Base-by-base conservation (phyloP, 768 basidiomycete species). In the Amanita rimosa region DNA sequence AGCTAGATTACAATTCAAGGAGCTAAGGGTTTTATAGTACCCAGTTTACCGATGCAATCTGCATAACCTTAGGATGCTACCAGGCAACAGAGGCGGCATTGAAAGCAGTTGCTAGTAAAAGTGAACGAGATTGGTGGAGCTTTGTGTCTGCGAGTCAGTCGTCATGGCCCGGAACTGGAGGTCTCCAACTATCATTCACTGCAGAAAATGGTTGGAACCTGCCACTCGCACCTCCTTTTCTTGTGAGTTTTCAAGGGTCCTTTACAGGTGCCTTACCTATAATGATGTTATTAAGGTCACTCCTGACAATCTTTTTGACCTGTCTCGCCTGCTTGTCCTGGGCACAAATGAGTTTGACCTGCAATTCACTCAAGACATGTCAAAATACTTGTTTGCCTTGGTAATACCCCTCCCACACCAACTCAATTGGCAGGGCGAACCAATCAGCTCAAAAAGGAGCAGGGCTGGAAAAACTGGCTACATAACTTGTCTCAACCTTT, bases 271-370 rank as follows among this genome's bases (percentile, higher is more conserved):
- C 38, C 6, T 27, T 39, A 13, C 8, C 27, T 49, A 27, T n/a
- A 48, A 7, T 9, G 38, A 19, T 29, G 11, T 31, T 31, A 31
- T 31, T 13, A 55, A 79, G 78, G 51, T 71, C 21, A 73, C 70
- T 6, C 64, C 71, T 1, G 69, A 79, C 39, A 67, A 65, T 51
- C 61, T 73, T 14, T 67, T 81, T 17, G 79, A 82, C 52, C 41
- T 82, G 9, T 76, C 76, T 2, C 63, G 65, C 14, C 69, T 74
- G 46, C 51, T 76, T 19, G 55, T 51, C 14, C 34, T 44, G 0
- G 78, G 76, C 16, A 37, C 57, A 7, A 79, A 79, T 53, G 60
- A 47, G 0, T 56, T 80, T 7, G 61, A 68, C 49, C 62, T 81
- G 27, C 55, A 52, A 27, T 77, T 77, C 46, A 58, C 55, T 26